A percentile compares a stretch with the other conserved stretches of the same genome.
Evolutionary conservation across 345 rosid species (phyloP).

Genomic region (Eucalyptus erythrocorys): DNA sequence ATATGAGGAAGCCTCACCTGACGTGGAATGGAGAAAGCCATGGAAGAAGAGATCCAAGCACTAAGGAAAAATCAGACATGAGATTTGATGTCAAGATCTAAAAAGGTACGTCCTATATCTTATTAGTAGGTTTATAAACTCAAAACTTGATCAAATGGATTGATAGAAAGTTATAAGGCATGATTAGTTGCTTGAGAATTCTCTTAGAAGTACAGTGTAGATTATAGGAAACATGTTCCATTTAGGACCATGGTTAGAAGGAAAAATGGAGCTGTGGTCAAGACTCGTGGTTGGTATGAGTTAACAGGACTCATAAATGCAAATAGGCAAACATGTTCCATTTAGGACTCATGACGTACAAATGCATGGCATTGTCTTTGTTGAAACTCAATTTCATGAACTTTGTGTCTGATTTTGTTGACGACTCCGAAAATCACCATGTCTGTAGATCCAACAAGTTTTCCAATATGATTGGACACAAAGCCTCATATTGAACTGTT

Average conservation of each 20-base stretch:
- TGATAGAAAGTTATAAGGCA: not conserved
- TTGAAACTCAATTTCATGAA: not conserved
- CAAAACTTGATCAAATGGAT: too few species aligned
- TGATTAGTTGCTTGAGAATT: not conserved
- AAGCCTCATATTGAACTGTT: not conserved
- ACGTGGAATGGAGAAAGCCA: rapidly evolving
- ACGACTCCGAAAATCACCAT: not conserved
- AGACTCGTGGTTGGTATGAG: not conserved
- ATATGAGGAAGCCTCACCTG: not conserved
- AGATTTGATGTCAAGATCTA: not conserved
- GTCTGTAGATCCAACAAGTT: not conserved
- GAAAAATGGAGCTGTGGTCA: not conserved
- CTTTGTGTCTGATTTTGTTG: not conserved
- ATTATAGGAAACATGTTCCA: too few species aligned
- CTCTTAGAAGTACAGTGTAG: rapidly evolving
- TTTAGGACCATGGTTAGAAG: not conserved
- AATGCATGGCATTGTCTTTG: not conserved
- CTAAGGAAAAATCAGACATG: not conserved
- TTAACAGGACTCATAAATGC: rapidly evolving
- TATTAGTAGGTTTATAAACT: not conserved
- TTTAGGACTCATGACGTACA: not conserved
- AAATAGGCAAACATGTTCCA: not conserved
- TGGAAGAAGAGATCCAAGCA: not conserved
- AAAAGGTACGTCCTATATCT: not conserved
- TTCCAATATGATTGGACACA: not conserved